A percentile compares a stretch with the other conserved stretches of the same genome.
These are phyloP conservation scores for Sporothrix mexicana DNA, from an alignment of 2,329 filamentous ascomycete species.

Conservation along the genomic window DNA sequence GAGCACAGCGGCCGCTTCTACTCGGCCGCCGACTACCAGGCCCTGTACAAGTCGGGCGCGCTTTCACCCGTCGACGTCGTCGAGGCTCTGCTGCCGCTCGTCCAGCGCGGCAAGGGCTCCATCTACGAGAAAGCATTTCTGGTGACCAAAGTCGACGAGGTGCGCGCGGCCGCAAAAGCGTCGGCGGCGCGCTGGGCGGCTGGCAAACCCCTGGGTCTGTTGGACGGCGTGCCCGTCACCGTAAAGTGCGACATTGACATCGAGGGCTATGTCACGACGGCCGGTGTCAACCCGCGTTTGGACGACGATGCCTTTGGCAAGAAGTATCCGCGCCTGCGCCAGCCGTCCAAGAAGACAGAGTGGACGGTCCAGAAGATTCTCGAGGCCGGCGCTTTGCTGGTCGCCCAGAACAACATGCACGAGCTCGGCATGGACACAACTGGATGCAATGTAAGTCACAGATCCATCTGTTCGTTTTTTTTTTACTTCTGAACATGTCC, in stretches of 20 bases:
- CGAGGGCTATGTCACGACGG: constrained; percentile 70
- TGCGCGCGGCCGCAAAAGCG: constrained; percentile 70
- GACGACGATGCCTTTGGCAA: constrained; percentile 50
- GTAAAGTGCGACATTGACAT: constrained; percentile 83
- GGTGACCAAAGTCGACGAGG: constrained; percentile 66
- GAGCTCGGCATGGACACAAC: constrained; percentile 80
- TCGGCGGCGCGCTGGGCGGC: constrained; percentile 75
- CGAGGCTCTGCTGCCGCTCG: constrained; percentile 72
- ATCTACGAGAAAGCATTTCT: constrained; percentile 74
- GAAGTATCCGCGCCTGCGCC: constrained; percentile 56
- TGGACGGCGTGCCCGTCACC: constrained; percentile 83
- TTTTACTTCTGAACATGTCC: too few species aligned
- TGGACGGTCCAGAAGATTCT: constrained; percentile 76
- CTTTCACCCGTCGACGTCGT: constrained; percentile 75
- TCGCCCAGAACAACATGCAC: constrained; percentile 82
- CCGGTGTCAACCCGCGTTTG: constrained; percentile 62
- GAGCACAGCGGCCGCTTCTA: constrained; percentile 62
- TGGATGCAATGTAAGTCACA: constrained; percentile 70
- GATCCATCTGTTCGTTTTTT: too few species aligned
- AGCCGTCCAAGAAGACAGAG: constrained; percentile 59
- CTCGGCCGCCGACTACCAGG: constrained; percentile 77
- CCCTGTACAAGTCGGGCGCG: constrained; percentile 71
- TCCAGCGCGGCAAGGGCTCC: constrained; percentile 62
- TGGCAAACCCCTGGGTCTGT: constrained; percentile 67
- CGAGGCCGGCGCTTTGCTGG: constrained; percentile 74